phyloP scores from a whole-genome alignment of 352 stramenopile genomes.

The Phytophthora capsici region DNA sequence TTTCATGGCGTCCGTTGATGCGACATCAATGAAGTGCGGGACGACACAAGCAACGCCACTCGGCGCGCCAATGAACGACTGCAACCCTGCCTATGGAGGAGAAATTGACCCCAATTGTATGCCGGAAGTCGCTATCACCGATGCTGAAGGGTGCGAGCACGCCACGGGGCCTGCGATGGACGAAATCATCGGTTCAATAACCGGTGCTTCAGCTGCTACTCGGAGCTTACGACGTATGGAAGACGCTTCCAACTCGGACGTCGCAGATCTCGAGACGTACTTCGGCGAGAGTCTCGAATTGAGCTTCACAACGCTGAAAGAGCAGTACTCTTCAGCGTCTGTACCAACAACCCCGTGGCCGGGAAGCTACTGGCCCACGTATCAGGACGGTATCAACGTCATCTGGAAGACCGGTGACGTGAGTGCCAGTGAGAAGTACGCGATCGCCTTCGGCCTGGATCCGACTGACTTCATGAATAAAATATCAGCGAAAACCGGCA shows the following conservation, averaged over 20 bases:
- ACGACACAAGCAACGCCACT: constrained; percentile 8
- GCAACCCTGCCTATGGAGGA: constrained; percentile 29
- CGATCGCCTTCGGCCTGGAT: constrained; percentile 43
- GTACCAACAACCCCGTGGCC: constrained; percentile 45
- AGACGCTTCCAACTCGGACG: constrained; percentile 35
- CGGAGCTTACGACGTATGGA: constrained; percentile 26
- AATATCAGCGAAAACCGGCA: constrained; percentile 37
- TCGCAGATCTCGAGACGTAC: constrained; percentile 39
- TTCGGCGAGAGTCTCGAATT: constrained; percentile 41
- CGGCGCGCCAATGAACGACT: constrained; percentile 19
- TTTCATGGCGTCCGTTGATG: constrained; percentile 5
- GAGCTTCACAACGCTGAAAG: constrained; percentile 36
- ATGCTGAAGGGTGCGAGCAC: no score
- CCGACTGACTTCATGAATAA: constrained; percentile 43
- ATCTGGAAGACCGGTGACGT: constrained; percentile 38
- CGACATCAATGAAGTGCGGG: not conserved
- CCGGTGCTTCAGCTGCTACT: not conserved
- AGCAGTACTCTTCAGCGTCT: constrained; percentile 27
- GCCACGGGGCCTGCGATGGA: not conserved
- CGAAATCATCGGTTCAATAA: not conserved
- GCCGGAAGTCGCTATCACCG: no score
- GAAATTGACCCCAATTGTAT: not conserved
- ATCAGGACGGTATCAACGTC: constrained; percentile 71
- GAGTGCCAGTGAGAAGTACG: constrained; percentile 53
- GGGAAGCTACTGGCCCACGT: constrained; percentile 67